phyloP scores from a whole-genome alignment of 2,329 filamentous ascomycete species.

The Zymoseptoria ardabiliae region DNA sequence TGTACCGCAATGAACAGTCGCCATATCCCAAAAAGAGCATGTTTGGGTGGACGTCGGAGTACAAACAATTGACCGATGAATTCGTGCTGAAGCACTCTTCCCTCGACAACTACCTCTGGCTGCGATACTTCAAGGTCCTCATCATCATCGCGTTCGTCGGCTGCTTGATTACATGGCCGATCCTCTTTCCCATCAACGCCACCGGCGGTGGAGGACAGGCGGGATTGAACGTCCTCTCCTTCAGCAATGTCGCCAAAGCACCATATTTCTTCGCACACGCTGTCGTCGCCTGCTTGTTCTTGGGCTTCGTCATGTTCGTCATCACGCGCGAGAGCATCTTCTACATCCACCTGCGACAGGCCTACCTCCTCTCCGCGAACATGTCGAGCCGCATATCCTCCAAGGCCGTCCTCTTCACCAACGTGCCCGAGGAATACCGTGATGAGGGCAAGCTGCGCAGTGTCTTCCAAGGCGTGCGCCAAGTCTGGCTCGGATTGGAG shows the following conservation, averaged over 20 bases:
- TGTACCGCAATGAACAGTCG: slow-evolving; percentile 35
- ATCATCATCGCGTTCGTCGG: slow-evolving; percentile 36
- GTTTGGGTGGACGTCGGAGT: slow-evolving; percentile 38
- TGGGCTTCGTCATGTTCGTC: slow-evolving; percentile 37
- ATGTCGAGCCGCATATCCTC: slow-evolving; percentile 38
- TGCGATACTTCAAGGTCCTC: slow-evolving; percentile 41
- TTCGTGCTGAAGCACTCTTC: slow-evolving; percentile 40
- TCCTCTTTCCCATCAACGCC: slow-evolving; percentile 42
- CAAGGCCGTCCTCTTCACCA: slow-evolving; percentile 40
- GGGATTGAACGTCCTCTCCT: slow-evolving; percentile 25
- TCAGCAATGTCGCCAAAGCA: slow-evolving; percentile 32
- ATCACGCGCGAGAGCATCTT: slow-evolving; percentile 40
- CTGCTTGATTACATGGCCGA: slow-evolving; percentile 39
- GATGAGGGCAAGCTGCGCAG: slow-evolving; percentile 34
- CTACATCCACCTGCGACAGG: slow-evolving; percentile 40
- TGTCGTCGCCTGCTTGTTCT: slow-evolving; percentile 34
- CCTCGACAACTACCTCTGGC: slow-evolving; percentile 42
- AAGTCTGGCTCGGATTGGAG: slow-evolving; percentile 41
- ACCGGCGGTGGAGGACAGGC: slow-evolving; percentile 24
- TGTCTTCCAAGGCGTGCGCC: slow-evolving; percentile 32
- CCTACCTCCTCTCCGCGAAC: slow-evolving; percentile 38
- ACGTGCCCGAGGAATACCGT: slow-evolving; percentile 36
- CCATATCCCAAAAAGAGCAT: slow-evolving; percentile 39
- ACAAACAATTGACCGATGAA: slow-evolving; percentile 26
- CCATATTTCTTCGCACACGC: slow-evolving; percentile 39